Evolutionary conservation across 768 basidiomycete genomes (phyloP).

Genomic region (Tulasnella sp.): DNA sequence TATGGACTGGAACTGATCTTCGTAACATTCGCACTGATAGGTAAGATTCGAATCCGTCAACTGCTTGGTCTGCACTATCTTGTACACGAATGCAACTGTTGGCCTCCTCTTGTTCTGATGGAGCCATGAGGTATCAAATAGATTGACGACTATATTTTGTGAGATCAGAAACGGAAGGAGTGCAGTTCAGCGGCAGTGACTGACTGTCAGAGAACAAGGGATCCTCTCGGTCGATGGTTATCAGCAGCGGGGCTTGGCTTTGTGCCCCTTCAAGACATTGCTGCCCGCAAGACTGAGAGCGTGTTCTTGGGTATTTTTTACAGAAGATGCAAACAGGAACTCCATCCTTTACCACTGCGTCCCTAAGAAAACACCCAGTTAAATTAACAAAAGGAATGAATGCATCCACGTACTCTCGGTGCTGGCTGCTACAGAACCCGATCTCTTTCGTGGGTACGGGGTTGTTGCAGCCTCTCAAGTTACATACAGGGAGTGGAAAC

Average conservation of each 20-base stretch:
- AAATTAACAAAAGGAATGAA: no score
- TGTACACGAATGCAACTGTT: not conserved
- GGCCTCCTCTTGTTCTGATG: not conserved
- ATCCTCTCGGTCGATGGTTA: constrained; percentile 11
- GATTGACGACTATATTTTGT: not conserved
- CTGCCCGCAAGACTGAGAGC: constrained; percentile 23
- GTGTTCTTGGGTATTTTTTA: constrained; percentile 14
- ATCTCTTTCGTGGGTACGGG: no score
- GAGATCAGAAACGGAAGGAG: not conserved
- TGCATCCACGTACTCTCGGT: no score
- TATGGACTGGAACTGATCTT: not conserved
- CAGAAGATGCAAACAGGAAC: constrained; percentile 25
- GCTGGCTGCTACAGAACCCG: no score
- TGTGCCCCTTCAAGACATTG: not conserved
- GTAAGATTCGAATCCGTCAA: not conserved
- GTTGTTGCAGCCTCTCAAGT: no score
- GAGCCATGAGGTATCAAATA: constrained; percentile 5
- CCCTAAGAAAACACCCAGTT: no score
- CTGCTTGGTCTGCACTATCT: constrained; percentile 7
- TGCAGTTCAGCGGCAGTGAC: not conserved
- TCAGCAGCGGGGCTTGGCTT: constrained; percentile 13
- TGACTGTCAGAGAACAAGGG: constrained; percentile 18
- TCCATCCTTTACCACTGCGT: not conserved
- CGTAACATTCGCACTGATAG: not conserved
- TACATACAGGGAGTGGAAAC: no score